Percentiles rank a stretch among this genome's conserved stretches.
Conservation (phyloP, 2,329 filamentous ascomycete genomes). For the Annulohypoxylon truncatum region DNA sequence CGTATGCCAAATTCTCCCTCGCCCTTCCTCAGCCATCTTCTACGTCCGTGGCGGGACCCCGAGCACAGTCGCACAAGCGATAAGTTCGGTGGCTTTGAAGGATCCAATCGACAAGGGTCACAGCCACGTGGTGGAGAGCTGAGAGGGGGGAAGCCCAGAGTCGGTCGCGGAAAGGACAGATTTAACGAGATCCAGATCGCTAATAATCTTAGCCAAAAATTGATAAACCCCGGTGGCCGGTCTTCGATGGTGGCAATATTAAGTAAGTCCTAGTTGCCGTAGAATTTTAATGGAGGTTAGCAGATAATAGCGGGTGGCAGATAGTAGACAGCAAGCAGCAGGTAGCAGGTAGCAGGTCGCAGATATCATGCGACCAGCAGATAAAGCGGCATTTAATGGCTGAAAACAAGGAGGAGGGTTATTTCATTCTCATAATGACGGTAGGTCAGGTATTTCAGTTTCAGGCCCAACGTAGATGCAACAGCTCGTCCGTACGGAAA, state of each 20-base stretch:
- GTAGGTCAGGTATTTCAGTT: constrained; percentile 32
- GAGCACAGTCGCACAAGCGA: constrained; percentile 29
- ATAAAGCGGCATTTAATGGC: constrained; percentile 5
- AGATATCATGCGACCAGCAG: neutral
- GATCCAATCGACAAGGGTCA: constrained; percentile 42
- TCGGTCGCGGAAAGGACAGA: constrained; percentile 28
- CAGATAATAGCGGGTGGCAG: neutral
- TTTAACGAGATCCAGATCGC: constrained; percentile 30
- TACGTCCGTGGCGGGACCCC: constrained; percentile 31
- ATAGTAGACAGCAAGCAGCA: neutral
- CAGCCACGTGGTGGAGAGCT: constrained; percentile 42
- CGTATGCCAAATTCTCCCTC: constrained; percentile 17
- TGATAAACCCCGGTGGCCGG: neutral
- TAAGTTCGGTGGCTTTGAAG: constrained; percentile 29
- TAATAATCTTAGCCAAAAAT: constrained; percentile 19
- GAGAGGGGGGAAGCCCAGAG: constrained; percentile 14
- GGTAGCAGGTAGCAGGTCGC: neutral
- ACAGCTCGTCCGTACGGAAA: constrained; percentile 23
- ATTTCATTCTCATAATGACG: constrained; percentile 36
- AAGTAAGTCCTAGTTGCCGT: neutral
- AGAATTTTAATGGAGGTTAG: constrained; percentile 4
- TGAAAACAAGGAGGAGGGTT: constrained; percentile 14
- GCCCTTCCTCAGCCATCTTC: constrained; percentile 35
- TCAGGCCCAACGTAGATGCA: constrained; percentile 23
- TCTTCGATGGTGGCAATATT: constrained; percentile 5